Base-by-base conservation (phyloP, 2,329 filamentous ascomycete genomes). In the Graphiopsis chlorocephala region DNA sequence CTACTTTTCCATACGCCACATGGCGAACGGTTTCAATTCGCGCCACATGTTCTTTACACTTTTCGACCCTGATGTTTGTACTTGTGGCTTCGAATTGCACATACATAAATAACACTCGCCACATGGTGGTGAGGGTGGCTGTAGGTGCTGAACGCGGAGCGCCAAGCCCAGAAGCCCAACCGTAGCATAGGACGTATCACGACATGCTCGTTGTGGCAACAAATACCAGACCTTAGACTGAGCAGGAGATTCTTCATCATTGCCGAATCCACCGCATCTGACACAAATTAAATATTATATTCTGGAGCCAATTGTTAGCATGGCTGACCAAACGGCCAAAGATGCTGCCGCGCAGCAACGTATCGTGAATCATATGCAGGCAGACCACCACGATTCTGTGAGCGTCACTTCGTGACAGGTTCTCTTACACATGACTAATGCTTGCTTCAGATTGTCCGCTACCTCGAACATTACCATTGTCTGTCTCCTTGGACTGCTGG, bases 291-390 rank as follows among this genome's bases (percentile, higher is more conserved):
- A n/a, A 20, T 4, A n/a, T 10, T 7, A 8, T 45, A 20, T 23
- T 45, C 7, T 10, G 17, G 38, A 45, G 8, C 6, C n/a, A 23
- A 8, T 12, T 11, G 55, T 17, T 23, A 58, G 8, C 2, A 73
- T 73, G 71, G 64, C 69, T 7, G 68, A 73, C 4, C 66, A 68
- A 56, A 55, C 62, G 59, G 63, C 65, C 15, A 66, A 80, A 68
- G 82, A 84, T 62, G 78, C 78, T 45, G 82, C 80, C 0, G 78
- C 81, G 65, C 87, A 87, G 73, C 72, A 81, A 65, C 86, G 88
- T 65, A 88, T 92, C 76, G 85, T 94, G 73, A 82, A 82, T 35
- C 93, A 97, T 81, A 95, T 97, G 91, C 97, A 97, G 80, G 81
- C 82, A 50, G 90, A 94, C 77, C 94, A 97, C 79, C 81, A 84